phyloP scores from a whole-genome alignment of 1,139 yeast genomes.

The Geotrichum aggregatum region DNA sequence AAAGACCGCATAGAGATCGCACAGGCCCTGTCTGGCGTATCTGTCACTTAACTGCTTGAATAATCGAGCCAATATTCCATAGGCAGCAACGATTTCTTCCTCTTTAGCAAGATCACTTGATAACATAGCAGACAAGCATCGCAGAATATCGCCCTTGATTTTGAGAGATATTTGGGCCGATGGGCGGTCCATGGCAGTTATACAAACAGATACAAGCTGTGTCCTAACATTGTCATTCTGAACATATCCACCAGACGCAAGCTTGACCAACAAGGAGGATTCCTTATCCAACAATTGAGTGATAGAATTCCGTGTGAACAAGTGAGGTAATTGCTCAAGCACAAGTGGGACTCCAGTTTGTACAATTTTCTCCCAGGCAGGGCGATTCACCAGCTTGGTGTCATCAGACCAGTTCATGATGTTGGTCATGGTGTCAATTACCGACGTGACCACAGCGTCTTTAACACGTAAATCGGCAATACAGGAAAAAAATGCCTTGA shows the following conservation, averaged over 20 bases:
- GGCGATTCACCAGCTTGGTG: constrained; percentile 24
- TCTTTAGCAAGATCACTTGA: constrained; percentile 52
- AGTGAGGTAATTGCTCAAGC: constrained; percentile 30
- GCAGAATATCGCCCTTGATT: constrained; percentile 55
- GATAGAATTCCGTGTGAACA: constrained; percentile 28
- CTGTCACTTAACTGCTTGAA: constrained; percentile 58
- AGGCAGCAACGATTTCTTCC: constrained; percentile 53
- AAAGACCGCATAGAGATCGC: constrained; percentile 55
- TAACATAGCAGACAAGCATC: constrained; percentile 54
- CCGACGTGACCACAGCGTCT: constrained; percentile 56
- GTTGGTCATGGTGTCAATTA: constrained; percentile 55
- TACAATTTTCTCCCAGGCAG: constrained; percentile 27
- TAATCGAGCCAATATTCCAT: constrained; percentile 53
- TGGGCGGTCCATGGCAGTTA: constrained; percentile 61
- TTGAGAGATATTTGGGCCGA: constrained; percentile 49
- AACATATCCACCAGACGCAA: constrained; percentile 59
- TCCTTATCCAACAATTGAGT: constrained; percentile 45
- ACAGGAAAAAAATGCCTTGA: constrained; percentile 52
- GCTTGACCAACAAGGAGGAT: constrained; percentile 51
- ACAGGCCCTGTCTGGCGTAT: constrained; percentile 57
- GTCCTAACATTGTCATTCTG: constrained; percentile 55
- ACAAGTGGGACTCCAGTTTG: constrained; percentile 32
- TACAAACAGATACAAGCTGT: constrained; percentile 54
- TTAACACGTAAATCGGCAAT: constrained; percentile 57
- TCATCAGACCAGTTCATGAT: constrained; percentile 47